Percentiles rank a stretch among this genome's conserved stretches.
These are phyloP conservation scores for Fusarium haematococcum DNA, from an alignment of 2,329 filamentous ascomycete species.

Conservation along the genomic window DNA sequence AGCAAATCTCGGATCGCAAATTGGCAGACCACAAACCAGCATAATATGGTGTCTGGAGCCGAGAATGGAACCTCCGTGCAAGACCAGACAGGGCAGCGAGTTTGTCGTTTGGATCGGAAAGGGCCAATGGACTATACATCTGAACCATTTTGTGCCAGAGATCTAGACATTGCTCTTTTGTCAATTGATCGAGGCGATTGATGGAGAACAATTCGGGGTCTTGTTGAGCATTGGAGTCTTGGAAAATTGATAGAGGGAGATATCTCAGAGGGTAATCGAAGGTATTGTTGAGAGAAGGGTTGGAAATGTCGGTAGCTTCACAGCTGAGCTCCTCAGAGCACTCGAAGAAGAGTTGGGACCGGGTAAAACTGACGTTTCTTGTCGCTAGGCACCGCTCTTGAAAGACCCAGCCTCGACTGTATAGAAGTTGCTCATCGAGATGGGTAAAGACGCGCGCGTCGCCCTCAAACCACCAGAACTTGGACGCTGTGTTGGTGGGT, in stretches of 20 bases:
- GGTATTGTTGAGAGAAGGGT: not conserved
- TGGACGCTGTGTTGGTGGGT: not conserved
- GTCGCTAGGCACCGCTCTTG: not conserved
- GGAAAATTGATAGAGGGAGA: not conserved
- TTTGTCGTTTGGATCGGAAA: not conserved
- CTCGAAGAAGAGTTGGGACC: not conserved
- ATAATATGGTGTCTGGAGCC: not conserved
- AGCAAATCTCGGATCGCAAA: not conserved
- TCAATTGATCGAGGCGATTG: not conserved
- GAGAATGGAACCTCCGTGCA: not conserved
- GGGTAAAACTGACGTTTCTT: not conserved
- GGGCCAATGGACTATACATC: not conserved
- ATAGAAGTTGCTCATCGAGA: not conserved
- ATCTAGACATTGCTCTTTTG: not conserved
- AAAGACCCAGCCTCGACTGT: not conserved
- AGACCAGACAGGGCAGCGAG: not conserved
- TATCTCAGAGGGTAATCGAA: not conserved
- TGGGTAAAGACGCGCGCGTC: not conserved
- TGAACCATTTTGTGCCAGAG: not conserved
- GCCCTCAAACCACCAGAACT: not conserved
- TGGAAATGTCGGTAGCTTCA: not conserved
- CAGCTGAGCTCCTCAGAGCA: not conserved
- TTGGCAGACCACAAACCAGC: not conserved
- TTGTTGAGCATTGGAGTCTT: not conserved
- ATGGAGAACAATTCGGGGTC: not conserved